Conservation (phyloP, 495 filamentous ascomycete species). For the Neurospora sp. region DNA sequence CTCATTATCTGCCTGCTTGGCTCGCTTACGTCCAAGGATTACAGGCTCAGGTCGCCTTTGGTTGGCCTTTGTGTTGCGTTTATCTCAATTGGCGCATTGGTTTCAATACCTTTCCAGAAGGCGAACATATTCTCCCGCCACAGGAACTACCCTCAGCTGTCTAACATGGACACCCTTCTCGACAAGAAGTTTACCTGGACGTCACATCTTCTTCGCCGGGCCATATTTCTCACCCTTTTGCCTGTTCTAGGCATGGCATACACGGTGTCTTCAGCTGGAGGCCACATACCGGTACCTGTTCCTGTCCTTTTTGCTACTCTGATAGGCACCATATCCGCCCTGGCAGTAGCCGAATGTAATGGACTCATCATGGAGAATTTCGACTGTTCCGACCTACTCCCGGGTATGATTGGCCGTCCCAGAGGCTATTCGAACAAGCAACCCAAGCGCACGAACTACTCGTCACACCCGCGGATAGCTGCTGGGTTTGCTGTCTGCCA, state of each 20-base stretch:
- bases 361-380: conserved; percentile 73
- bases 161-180: conserved; percentile 44
- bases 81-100: conserved; percentile 53
- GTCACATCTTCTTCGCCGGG: conserved; percentile 55
- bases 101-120: conserved; percentile 61
- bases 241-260: conserved; percentile 56
- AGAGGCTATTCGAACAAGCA: conserved; percentile 35
- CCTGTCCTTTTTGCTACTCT: conserved; percentile 57
- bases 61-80: conserved; percentile 54
- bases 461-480: conserved; percentile 55
- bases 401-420: conserved; percentile 48
- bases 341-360: conserved; percentile 66
- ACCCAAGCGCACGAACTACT: conserved; percentile 53
- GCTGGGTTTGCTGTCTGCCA: conserved; percentile 65
- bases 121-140: conserved; percentile 54
- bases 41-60: conserved; percentile 47
- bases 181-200: conserved; percentile 50
- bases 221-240: conserved; percentile 54
- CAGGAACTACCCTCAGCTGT: conserved; percentile 44
- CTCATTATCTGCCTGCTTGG: conserved; percentile 61
- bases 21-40: conserved; percentile 52
- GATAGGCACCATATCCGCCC: conserved; percentile 56
- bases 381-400: conserved; percentile 60
- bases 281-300: conserved; percentile 43
- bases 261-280: conserved; percentile 50